These are phyloP conservation scores for Acacia confusa DNA, from an alignment of 306 rosid genomes.

Conservation along the genomic window DNA sequence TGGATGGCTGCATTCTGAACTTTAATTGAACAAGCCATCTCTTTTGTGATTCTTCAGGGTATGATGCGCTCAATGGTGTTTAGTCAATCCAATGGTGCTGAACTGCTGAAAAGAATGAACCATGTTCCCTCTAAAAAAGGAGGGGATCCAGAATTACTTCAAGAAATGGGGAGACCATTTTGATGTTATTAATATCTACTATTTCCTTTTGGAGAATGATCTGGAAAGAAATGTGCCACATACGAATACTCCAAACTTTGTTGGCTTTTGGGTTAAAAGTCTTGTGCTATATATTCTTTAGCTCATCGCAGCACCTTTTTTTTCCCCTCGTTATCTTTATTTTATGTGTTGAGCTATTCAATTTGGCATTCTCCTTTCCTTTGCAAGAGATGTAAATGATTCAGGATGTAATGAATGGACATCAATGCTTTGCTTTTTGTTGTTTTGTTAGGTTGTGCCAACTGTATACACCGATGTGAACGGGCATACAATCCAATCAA, in stretches of 20 bases:
- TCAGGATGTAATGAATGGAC: background rate
- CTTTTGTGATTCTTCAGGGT: background rate
- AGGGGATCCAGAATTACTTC: background rate
- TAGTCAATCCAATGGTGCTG: background rate
- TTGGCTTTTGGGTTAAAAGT: background rate
- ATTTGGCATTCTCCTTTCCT: background rate
- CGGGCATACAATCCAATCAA: slow-evolving; percentile 88
- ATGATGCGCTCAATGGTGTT: background rate
- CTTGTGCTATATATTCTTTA: background rate
- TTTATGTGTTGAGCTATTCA: background rate
- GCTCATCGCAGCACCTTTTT: background rate
- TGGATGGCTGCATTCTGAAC: background rate
- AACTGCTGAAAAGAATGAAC: background rate
- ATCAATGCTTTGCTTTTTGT: slow-evolving; percentile 15
- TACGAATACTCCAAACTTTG: background rate
- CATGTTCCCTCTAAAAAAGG: background rate
- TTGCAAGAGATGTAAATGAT: slow-evolving; percentile 1
- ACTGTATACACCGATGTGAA: slow-evolving; percentile 82
- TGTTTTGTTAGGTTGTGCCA: slow-evolving; percentile 79
- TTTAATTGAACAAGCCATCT: background rate
- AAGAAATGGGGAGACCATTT: background rate
- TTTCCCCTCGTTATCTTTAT: background rate
- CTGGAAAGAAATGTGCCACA: background rate
- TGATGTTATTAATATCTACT: slow-evolving; percentile 2
- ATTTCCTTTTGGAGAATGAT: background rate